Conservation (phyloP, 2,329 filamentous ascomycete species). For the Claviceps digitariae region DNA sequence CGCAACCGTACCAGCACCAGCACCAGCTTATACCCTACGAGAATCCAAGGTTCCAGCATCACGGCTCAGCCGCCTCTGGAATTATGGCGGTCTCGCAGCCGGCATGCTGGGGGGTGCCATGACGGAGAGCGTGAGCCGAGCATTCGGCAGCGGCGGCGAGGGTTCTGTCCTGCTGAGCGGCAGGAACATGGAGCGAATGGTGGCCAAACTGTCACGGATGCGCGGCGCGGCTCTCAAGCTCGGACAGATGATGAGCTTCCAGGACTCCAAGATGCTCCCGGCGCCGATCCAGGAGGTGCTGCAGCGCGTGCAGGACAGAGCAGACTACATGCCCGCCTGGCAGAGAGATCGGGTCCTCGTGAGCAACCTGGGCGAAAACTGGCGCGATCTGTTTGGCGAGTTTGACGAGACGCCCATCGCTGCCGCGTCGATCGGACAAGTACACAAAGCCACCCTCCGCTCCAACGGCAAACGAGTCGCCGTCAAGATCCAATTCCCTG, state of each 20-base stretch:
- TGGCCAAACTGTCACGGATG: constrained; percentile 89
- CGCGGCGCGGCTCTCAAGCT: constrained; percentile 92
- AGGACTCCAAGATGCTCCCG: constrained; percentile 92
- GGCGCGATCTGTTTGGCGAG: constrained; percentile 67
- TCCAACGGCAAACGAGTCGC: constrained; percentile 66
- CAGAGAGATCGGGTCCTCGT: constrained; percentile 77
- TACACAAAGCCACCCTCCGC: constrained; percentile 72
- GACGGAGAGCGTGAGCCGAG: constrained; percentile 69
- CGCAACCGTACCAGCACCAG: constrained; percentile 8
- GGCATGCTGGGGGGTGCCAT: constrained; percentile 93
- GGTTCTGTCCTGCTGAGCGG: constrained; percentile 81
- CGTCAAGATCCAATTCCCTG: constrained; percentile 95
- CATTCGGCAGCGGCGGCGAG: constrained; percentile 50
- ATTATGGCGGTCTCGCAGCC: constrained; percentile 83
- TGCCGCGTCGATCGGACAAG: constrained; percentile 92
- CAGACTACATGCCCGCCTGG: constrained; percentile 94
- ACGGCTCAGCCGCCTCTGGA: constrained; percentile 77
- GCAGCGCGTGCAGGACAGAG: constrained; percentile 87
- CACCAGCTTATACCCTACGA: constrained; percentile 50
- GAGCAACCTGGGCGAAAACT: constrained; percentile 66
- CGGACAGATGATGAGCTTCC: constrained; percentile 96
- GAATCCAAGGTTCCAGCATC: constrained; percentile 88
- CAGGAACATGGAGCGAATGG: constrained; percentile 83
- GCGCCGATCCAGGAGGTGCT: constrained; percentile 76
- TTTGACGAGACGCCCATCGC: constrained; percentile 91